Conservation (phyloP, 1,284 basidiomycete genomes). For the Trichosporon ovoides region DNA sequence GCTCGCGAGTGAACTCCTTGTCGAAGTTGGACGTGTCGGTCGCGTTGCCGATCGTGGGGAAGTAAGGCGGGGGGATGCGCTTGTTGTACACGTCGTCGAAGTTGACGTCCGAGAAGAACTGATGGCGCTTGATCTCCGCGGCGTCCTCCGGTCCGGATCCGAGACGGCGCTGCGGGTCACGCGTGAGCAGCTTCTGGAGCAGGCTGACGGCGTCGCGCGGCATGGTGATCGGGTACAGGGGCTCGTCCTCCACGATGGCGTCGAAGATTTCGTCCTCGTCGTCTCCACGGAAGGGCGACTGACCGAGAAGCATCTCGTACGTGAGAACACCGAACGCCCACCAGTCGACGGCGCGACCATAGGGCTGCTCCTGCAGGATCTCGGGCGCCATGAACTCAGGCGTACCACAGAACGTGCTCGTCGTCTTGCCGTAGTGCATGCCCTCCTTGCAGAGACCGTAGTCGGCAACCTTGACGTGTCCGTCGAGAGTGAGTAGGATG, state of each 20-base stretch:
- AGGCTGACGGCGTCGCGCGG: slow-evolving; percentile 94
- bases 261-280: slow-evolving; percentile 99
- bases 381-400: slow-evolving; percentile 99
- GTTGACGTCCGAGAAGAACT: slow-evolving; percentile 97
- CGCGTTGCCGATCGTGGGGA: slow-evolving; percentile 69
- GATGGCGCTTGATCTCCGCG: slow-evolving; percentile 94
- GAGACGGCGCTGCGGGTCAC: slow-evolving; percentile 87
- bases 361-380: slow-evolving; percentile 97
- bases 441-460: slow-evolving; percentile 99
- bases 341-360: slow-evolving; percentile 98
- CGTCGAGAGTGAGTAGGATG: slow-evolving; percentile 92
- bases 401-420: slow-evolving; percentile 98
- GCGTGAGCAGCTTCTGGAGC: slow-evolving; percentile 84
- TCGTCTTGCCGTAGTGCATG: slow-evolving; percentile 97
- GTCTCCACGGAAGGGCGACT: slow-evolving; percentile 98
- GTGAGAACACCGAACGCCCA: slow-evolving; percentile 99
- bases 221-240: slow-evolving; percentile 98
- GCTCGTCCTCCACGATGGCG: slow-evolving; percentile 97
- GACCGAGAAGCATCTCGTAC: slow-evolving; percentile 98
- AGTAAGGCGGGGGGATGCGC: slow-evolving; percentile 94
- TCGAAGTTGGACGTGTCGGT: slow-evolving; percentile 71
- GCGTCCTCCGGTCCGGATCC: slow-evolving; percentile 92
- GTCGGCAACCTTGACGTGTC: slow-evolving; percentile 99
- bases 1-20: slow-evolving; percentile 93
- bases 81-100: slow-evolving; percentile 96